A percentile compares a stretch with the other conserved stretches of the same genome.
These are phyloP conservation scores for Nicotiana knightiana DNA, from an alignment of 257 asterid genomes.

Conservation along the genomic window DNA sequence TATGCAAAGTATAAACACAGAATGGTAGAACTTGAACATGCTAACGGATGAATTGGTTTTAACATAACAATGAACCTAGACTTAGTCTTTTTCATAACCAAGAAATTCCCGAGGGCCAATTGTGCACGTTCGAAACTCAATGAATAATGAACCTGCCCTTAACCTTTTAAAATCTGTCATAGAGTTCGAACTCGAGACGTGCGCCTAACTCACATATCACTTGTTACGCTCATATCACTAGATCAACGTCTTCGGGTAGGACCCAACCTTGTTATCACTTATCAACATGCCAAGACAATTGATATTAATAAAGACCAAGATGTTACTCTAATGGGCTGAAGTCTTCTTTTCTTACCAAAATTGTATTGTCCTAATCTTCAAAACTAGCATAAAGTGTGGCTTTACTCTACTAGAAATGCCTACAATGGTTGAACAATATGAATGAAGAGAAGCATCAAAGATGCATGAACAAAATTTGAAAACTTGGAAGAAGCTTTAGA, in stretches of 20 bases:
- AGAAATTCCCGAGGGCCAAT: not conserved
- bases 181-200: not conserved
- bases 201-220: not conserved
- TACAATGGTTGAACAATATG: conserved; percentile 17
- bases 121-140: too few species aligned
- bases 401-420: not conserved
- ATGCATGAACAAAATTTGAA: conserved; percentile 9
- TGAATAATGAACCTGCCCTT: not conserved
- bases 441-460: conserved; percentile 22
- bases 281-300: not conserved
- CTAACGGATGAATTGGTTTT: not conserved
- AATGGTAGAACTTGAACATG: not conserved
- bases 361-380: conserved; percentile 33
- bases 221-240: not conserved
- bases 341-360: conserved; percentile 29
- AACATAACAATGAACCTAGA: not conserved
- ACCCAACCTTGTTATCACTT: not conserved
- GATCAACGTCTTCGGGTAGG: too few species aligned
- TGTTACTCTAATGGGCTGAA: not conserved
- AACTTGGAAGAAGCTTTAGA: conserved; percentile 18
- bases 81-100: not conserved
- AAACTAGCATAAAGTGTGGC: not conserved
- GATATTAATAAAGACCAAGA: not conserved
- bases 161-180: not conserved
- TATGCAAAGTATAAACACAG: not conserved